Conservation (phyloP, 1,284 basidiomycete genomes). For the Tylopilus orsonianus region DNA sequence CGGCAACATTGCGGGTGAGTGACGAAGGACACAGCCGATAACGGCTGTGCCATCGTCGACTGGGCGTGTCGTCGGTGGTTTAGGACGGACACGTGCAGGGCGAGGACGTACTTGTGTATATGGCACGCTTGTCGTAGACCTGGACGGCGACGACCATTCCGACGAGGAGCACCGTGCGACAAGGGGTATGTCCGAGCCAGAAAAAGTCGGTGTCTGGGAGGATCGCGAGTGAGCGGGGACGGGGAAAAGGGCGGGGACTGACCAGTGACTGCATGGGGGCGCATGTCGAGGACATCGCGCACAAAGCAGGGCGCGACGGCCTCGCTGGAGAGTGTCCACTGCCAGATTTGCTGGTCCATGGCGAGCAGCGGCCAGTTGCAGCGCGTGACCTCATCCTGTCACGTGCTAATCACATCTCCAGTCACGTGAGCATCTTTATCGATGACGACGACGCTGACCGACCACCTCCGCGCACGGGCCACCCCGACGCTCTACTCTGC, state of each 20-base stretch:
- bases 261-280: slow-evolving; percentile 42
- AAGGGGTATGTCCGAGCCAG: slow-evolving; percentile 72
- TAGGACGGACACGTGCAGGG: neutral
- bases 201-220: slow-evolving; percentile 52
- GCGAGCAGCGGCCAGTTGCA: neutral
- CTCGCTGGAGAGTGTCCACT: slow-evolving; percentile 62
- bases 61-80: slow-evolving; percentile 25
- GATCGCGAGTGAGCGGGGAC: neutral
- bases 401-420: slow-evolving; percentile 7
- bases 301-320: slow-evolving; percentile 63
- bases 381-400: slow-evolving; percentile 7
- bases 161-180: slow-evolving; percentile 57
- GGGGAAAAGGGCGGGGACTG: neutral
- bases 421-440: neutral
- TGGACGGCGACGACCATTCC: slow-evolving; percentile 65
- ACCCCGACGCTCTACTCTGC: slow-evolving; percentile 41
- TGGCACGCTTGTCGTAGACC: slow-evolving; percentile 54
- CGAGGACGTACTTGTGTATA: slow-evolving; percentile 53
- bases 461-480: slow-evolving; percentile 36
- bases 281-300: slow-evolving; percentile 58
- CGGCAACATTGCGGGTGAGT: slow-evolving; percentile 17
- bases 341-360: slow-evolving; percentile 37
- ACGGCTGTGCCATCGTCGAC: slow-evolving; percentile 75
- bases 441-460: slow-evolving; percentile 8
- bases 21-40: slow-evolving; percentile 58